Base-by-base conservation (phyloP, 2,329 filamentous ascomycete species). In the Pseudogymnoascus sp. region DNA sequence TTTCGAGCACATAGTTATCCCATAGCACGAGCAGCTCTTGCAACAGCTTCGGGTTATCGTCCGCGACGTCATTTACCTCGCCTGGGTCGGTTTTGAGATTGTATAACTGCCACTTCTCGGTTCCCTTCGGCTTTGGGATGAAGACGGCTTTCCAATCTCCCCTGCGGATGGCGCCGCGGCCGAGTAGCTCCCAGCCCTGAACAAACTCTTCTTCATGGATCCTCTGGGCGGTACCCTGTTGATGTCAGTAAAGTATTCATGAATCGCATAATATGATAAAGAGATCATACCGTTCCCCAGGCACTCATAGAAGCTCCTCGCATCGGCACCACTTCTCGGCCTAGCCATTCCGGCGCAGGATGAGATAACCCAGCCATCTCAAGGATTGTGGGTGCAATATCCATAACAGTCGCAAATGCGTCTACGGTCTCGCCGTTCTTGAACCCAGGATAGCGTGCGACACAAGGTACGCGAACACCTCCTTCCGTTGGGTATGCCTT, bases 1-100 rank as follows among this genome's bases (percentile, higher is more conserved):
- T 83, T 70, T 87, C 83, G 9, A 83, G 72, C 10, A 82, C 80
- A 72, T 85, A 85, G 64, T 80, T 77, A 65, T 85, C 80, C 82
- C 83, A 86, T 19, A 81, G 74, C 67, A 79, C 77, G 5, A 84
- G 70, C 69, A 85, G 72, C 64, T 78, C 74, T 64, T 78, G 68
- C 42, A 85, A 64, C 4, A 76, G 73, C 59, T 81, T 78, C 0
- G 77, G 76, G 21, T 78, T 70, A 21, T 69, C 33, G 19, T 77
- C 75, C 0, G 75, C 71, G 29, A 82, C 67, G 67, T 82, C 79
- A 59, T 78, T 71, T 0, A 78, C 74, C 70, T 86, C 81, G 3
- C 82, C 82, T 0, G 79, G 79, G 65, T 86, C 83, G 1, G 73
- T 72, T 5, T 69, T 71, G 1, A 85, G 73, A 67, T 85, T 79